Conservation (phyloP, 306 rosid genomes). For the Prunus fruticosa region DNA sequence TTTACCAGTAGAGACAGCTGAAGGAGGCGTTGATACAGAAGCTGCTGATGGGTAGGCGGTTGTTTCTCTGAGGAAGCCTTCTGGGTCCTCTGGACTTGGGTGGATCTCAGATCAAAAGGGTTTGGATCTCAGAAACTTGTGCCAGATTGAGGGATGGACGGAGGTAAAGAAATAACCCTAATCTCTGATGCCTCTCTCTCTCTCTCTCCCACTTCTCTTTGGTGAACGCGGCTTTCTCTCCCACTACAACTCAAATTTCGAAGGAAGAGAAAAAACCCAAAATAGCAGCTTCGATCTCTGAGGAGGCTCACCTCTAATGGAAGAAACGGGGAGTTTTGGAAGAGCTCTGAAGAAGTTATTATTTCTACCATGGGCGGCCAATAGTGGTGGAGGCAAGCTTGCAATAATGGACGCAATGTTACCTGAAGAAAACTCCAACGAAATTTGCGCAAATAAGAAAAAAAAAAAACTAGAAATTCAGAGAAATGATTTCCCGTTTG, state of each 20-base stretch:
- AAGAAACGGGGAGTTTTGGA: constrained; percentile 34
- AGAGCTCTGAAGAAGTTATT: constrained; percentile 25
- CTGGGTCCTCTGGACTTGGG: not conserved
- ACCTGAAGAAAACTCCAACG: not conserved
- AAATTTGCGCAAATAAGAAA: not conserved
- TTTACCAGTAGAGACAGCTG: constrained; percentile 1
- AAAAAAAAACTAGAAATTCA: not conserved
- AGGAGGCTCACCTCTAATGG: constrained; percentile 31
- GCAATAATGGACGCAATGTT: constrained; percentile 67
- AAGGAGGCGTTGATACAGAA: not conserved
- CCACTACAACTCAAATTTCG: not conserved
- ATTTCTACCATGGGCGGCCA: constrained; percentile 36
- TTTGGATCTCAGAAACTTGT: not conserved
- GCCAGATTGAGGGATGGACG: too few species aligned
- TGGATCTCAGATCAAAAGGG: not conserved
- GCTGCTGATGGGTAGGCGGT: not conserved
- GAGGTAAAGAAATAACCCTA: too few species aligned
- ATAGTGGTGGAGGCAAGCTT: constrained; percentile 55
- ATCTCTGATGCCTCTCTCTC: too few species aligned
- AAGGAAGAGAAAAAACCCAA: not conserved
- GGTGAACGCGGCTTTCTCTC: too few species aligned
- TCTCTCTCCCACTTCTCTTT: too few species aligned
- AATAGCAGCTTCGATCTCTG: not conserved
- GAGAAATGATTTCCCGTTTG: not conserved
- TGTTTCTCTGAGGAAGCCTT: not conserved